Evolutionary conservation across 116 monocot species (phyloP).

Genomic region (Trichopus zeylanicus): DNA sequence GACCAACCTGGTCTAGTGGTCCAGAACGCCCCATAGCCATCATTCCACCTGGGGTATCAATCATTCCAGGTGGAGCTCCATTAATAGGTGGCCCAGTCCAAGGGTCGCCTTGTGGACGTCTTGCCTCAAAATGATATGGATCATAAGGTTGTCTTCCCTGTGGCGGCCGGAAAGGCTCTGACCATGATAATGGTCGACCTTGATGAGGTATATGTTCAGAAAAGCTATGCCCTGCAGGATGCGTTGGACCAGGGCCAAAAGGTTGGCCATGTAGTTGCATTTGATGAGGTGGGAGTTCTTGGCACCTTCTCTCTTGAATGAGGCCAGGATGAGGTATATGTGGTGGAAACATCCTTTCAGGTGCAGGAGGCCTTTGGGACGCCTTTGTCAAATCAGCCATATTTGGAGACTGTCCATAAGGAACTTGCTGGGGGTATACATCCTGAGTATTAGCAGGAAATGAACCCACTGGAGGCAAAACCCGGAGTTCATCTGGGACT

Average conservation of each 20-base stretch:
- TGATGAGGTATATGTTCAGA: constrained; percentile 25
- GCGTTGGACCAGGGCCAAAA: constrained; percentile 18
- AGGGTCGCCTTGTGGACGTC: constrained; percentile 12
- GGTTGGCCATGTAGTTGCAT: constrained; percentile 21
- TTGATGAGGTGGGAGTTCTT: constrained; percentile 14
- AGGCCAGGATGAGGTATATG: constrained; percentile 18
- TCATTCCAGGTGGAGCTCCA: constrained; percentile 25
- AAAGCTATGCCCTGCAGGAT: constrained; percentile 23
- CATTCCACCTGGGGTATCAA: constrained; percentile 27
- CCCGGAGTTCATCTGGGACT: constrained; percentile 12
- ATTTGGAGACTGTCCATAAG: constrained; percentile 15
- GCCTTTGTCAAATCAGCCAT: constrained; percentile 15
- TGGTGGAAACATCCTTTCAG: constrained; percentile 28
- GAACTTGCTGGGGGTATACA: constrained; percentile 16
- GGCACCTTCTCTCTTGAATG: constrained; percentile 22
- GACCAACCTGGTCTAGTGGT: constrained; percentile 19
- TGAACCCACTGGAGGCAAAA: constrained; percentile 16
- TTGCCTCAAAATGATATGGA: constrained; percentile 11
- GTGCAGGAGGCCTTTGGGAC: constrained; percentile 31
- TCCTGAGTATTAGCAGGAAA: constrained; percentile 11
- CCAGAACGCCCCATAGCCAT: constrained; percentile 14
- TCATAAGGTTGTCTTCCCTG: constrained; percentile 13
- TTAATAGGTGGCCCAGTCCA: constrained; percentile 9
- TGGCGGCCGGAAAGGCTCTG: constrained; percentile 6
- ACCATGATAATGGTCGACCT: constrained; percentile 1